phyloP scores from a whole-genome alignment of 176 grass and related monocot genomes.

The Eleusine coracana region DNA sequence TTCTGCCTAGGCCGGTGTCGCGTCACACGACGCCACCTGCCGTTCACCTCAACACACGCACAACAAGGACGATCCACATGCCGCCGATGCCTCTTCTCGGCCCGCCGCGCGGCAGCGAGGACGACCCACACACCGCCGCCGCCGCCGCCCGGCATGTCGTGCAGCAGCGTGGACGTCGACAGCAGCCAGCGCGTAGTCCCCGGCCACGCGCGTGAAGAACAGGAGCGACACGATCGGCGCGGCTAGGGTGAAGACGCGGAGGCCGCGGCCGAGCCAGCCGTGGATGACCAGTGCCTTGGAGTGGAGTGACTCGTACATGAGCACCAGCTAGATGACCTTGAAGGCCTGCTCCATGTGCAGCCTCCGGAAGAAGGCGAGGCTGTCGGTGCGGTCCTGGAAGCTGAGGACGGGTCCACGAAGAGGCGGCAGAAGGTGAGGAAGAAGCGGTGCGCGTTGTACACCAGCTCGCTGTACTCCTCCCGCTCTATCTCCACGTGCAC shows the following conservation, averaged over 20 bases:
- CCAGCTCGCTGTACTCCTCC: constrained; percentile 17
- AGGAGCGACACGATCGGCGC: constrained; percentile 5
- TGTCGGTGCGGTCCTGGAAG: constrained; percentile 44
- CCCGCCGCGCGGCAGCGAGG: too few relatives aligned
- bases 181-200: background rate
- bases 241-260: constrained; percentile 20
- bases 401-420: constrained; percentile 59
- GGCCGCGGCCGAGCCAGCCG: constrained; percentile 7
- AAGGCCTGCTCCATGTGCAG: constrained; percentile 27
- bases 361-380: constrained; percentile 22
- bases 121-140: too few relatives aligned
- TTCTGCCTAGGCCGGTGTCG: too few relatives aligned
- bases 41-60: too few relatives aligned
- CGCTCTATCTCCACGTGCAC: background rate
- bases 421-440: constrained; percentile 47
- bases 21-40: too few relatives aligned
- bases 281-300: constrained; percentile 28
- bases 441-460: constrained; percentile 36
- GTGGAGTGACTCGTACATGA: constrained; percentile 43
- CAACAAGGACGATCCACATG: too few relatives aligned
- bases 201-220: background rate
- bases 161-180: too few relatives aligned
- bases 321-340: constrained; percentile 40
- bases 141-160: too few relatives aligned
- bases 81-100: too few relatives aligned